A percentile compares a stretch with the other conserved stretches of the same genome.
Evolutionary conservation across 2,329 filamentous ascomycete species (phyloP).

Genomic region (Parastagonospora nodorum): DNA sequence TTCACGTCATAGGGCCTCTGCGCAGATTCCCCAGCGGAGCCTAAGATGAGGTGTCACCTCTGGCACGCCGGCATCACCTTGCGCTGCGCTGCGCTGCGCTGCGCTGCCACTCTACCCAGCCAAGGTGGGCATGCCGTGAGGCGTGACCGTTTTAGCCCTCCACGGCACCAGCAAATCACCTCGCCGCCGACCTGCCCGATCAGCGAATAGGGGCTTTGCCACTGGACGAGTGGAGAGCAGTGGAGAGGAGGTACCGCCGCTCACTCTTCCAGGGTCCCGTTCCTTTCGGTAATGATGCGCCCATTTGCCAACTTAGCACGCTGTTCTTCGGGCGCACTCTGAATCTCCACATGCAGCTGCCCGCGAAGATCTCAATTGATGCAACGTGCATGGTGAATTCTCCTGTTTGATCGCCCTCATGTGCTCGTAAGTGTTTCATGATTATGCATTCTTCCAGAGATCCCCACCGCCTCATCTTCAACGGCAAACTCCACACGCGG

Average conservation of each 20-base stretch:
- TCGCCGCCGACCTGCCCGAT: slow-evolving; percentile 1
- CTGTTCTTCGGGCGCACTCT: slow-evolving; percentile 1
- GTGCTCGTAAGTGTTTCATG: not conserved
- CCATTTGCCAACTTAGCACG: not conserved
- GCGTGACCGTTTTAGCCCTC: slow-evolving; percentile 11
- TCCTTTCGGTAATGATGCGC: slow-evolving; percentile 4
- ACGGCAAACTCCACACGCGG: too few species aligned
- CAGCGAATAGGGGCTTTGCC: slow-evolving; percentile 12
- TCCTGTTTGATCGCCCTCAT: slow-evolving; percentile 22
- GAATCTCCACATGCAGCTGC: slow-evolving; percentile 9
- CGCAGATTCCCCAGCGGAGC: slow-evolving; percentile 5
- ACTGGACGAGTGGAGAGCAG: not conserved
- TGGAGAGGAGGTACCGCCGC: slow-evolving; percentile 1
- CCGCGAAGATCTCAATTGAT: not conserved
- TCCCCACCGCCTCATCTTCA: too few species aligned
- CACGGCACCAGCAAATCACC: slow-evolving; percentile 5
- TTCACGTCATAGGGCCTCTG: slow-evolving; percentile 6
- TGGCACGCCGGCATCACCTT: slow-evolving; percentile 1
- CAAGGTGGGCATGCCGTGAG: not conserved
- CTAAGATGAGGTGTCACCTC: slow-evolving; percentile 13
- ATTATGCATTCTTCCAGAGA: too few species aligned
- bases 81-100: not conserved
- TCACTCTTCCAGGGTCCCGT: not conserved
- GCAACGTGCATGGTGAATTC: slow-evolving; percentile 1
- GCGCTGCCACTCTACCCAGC: not conserved